Conservation (phyloP, 768 basidiomycete genomes). For the Leucosporidium yakuticum region DNA sequence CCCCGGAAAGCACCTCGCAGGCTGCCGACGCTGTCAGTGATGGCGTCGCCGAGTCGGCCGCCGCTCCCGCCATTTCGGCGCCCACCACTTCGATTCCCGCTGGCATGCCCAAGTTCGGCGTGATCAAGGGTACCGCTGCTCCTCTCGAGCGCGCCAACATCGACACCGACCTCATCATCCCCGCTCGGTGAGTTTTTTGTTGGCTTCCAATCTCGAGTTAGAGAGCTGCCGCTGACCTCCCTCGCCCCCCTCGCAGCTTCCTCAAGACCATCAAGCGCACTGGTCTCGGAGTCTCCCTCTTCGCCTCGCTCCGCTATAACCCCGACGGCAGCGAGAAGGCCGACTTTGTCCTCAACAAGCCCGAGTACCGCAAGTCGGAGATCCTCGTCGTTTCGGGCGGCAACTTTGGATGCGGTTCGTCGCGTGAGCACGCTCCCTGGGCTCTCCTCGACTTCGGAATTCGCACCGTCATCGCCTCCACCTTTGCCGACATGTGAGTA, state of each 20-base stretch:
- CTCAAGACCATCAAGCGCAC: conserved; percentile 79
- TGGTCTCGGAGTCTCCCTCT: conserved; percentile 73
- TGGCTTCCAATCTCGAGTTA: background rate
- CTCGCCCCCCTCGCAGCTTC: background rate
- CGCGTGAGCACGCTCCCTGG: conserved; percentile 78
- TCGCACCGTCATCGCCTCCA: conserved; percentile 76
- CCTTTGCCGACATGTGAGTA: conserved; percentile 69
- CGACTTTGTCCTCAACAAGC: conserved; percentile 75
- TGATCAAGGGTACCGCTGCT: conserved; percentile 35
- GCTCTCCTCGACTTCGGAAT: conserved; percentile 72
- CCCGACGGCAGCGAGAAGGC: conserved; percentile 68
- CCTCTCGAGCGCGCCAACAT: conserved; percentile 48
- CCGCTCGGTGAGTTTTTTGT: conserved; percentile 57
- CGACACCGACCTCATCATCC: conserved; percentile 91
- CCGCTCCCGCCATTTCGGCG: conserved; percentile 27
- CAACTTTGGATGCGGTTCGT: conserved; percentile 73
- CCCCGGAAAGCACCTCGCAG: conserved; percentile 33
- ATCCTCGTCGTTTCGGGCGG: conserved; percentile 76
- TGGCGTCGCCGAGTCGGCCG: conserved; percentile 35
- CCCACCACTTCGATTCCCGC: conserved; percentile 33
- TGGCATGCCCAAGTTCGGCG: conserved; percentile 39
- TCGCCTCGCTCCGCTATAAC: conserved; percentile 73
- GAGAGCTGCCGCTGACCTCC: background rate
- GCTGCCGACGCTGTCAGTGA: conserved; percentile 11
- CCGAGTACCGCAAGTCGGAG: conserved; percentile 66